Conservation (phyloP, 371 early-diverging fungal genomes). For the Apophysomyces variabilis region DNA sequence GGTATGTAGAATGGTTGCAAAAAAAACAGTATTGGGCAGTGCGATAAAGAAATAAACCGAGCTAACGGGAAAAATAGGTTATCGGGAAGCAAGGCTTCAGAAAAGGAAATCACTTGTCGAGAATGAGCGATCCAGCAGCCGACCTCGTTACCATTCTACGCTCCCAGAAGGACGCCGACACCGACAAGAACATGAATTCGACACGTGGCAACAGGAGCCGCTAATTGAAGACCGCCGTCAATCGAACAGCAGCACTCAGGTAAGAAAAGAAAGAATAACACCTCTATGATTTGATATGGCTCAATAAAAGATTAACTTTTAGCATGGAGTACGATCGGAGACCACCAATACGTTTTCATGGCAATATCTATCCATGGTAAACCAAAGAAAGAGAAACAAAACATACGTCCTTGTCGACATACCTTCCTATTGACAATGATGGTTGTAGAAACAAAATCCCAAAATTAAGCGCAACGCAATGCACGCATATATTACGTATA, state of each 20-base stretch:
- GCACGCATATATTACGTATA: slow-evolving; percentile 63
- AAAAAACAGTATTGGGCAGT: not conserved
- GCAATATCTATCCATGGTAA: slow-evolving; percentile 34
- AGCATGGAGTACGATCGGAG: no score
- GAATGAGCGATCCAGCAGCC: not conserved
- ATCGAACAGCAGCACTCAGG: not conserved
- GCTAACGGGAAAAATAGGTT: not conserved
- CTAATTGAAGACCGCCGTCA: no score
- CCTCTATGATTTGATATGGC: no score
- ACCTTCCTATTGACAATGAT: no score
- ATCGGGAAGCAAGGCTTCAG: not conserved
- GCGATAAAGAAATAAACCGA: not conserved
- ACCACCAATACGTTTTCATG: slow-evolving; percentile 21
- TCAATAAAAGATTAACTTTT: no score
- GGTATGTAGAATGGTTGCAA: not conserved
- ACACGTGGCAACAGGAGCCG: not conserved
- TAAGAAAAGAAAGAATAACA: no score
- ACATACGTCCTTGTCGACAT: not conserved
- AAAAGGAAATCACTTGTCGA: slow-evolving; percentile 5
- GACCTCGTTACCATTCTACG: no score
- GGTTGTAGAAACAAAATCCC: slow-evolving; percentile 53
- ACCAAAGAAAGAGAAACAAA: not conserved
- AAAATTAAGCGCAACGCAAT: slow-evolving; percentile 59
- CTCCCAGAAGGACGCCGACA: not conserved
- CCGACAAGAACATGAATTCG: not conserved